phyloP scores from a whole-genome alignment of 805 yeast genomes.

The Myxozyma sirexii region DNA sequence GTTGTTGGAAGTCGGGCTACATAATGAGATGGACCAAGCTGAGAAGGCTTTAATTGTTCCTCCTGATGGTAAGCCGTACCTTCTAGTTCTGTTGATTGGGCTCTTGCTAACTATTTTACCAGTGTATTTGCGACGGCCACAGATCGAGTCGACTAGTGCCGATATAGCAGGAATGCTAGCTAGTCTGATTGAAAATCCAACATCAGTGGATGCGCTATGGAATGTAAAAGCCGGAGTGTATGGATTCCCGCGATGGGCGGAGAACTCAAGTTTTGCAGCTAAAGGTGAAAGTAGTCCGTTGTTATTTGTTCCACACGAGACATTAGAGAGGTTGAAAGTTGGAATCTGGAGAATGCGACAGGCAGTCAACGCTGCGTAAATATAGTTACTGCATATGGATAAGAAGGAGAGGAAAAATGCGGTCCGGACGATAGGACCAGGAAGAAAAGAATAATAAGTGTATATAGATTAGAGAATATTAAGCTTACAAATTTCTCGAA shows the following conservation, averaged over 20 bases:
- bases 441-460: no score
- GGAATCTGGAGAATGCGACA: constrained; percentile 32
- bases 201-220: constrained; percentile 21
- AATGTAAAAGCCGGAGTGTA: constrained; percentile 21
- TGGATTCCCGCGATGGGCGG: constrained; percentile 29
- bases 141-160: constrained; percentile 16
- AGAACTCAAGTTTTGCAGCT: not conserved
- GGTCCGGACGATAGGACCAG: no score
- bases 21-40: constrained; percentile 21
- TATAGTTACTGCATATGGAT: no score
- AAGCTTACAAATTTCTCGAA: no score
- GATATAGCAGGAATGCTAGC: constrained; percentile 28
- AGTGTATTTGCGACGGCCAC: constrained; percentile 16
- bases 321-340: constrained; percentile 25
- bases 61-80: constrained; percentile 15
- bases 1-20: constrained; percentile 19
- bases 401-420: no score
- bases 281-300: not conserved
- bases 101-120: not conserved
- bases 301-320: constrained; percentile 20
- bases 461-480: no score
- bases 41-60: constrained; percentile 25
- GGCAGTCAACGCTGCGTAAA: not conserved
- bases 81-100: not conserved
- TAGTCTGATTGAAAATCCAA: constrained; percentile 23